A percentile compares a stretch with the other conserved stretches of the same genome.
phyloP scores from a whole-genome alignment of 2,329 filamentous ascomycete species.

The Paraphoma sp. region DNA sequence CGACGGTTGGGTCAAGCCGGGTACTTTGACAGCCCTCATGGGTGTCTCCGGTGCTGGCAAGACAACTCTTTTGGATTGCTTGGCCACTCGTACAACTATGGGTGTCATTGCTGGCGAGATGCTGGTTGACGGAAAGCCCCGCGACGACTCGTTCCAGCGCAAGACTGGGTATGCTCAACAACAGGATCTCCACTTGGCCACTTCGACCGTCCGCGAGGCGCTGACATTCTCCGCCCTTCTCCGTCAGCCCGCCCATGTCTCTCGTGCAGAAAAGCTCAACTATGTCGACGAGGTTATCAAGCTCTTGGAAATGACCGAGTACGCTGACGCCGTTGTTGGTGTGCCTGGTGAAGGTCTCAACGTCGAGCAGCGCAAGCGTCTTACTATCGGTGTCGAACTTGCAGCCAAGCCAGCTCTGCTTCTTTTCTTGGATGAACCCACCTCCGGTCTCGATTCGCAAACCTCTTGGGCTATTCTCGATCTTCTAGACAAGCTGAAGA shows the following conservation, averaged over 20 bases:
- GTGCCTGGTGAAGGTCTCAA: constrained; percentile 82
- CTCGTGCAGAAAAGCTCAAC: constrained; percentile 77
- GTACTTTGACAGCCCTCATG: constrained; percentile 85
- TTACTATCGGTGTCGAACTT: constrained; percentile 96
- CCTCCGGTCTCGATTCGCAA: constrained; percentile 90
- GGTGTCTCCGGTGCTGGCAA: constrained; percentile 93
- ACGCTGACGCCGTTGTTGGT: constrained; percentile 89
- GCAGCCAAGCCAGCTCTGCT: constrained; percentile 89
- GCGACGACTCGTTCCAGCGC: constrained; percentile 84
- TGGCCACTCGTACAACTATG: constrained; percentile 86
- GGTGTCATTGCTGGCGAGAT: constrained; percentile 88
- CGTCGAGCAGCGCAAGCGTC: constrained; percentile 71
- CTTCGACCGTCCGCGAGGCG: constrained; percentile 86
- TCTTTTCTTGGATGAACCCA: constrained; percentile 93
- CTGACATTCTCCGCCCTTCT: constrained; percentile 85
- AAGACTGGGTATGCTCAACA: constrained; percentile 94
- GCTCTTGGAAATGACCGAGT: constrained; percentile 87
- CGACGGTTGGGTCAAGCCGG: constrained; percentile 92
- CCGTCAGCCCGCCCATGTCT: constrained; percentile 78
- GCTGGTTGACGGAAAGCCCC: constrained; percentile 76
- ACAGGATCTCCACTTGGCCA: constrained; percentile 86
- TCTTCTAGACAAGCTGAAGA: constrained; percentile 86
- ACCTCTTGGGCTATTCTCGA: constrained; percentile 92
- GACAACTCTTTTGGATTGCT: constrained; percentile 84
- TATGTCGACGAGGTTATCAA: constrained; percentile 93